Evolutionary conservation across 2,329 filamentous ascomycete genomes (phyloP), one percentile per base, ranked within the genome.

Genomic region (Botrytis medusae): DNA sequence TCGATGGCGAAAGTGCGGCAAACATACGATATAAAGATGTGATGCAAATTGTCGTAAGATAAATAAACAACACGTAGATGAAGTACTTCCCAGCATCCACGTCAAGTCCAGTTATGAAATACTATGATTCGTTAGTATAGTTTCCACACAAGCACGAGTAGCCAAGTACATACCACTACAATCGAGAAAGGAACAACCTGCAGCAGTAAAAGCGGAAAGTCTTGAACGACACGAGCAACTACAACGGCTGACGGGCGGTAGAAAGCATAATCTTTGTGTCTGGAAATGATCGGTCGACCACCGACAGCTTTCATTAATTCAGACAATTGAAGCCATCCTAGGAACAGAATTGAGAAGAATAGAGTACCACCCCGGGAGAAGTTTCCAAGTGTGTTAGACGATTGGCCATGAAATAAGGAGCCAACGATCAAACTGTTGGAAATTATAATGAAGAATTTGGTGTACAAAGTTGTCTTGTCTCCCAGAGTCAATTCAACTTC

Each of bases 401-500:
- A 83, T 79, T 90, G 85, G 20, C 89, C 92, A 78, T 94, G 93
- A 83, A 96, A 96, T 29, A 96, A 85, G 2, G 91, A 93, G 2
- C 92, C 91, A 71, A 95, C 90, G 75, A 97, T 93, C 16, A 97
- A 85, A 72, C 83, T 88, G 80, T 93, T 93, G 73, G 91, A 87
- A 73, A 95, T 82, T 78, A 94, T 92, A 80, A 94, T 93, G 82
- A 94, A 92, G 74, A 92, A 86, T 77, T 95, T 96, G 59, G 92
- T 95, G 81, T 90, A 91, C 1, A 96, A 85, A 0, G 92, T 91
- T 0, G 90, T 90, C 74, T 87, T 90, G 82, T 97, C 92, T 57
- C 93, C 93, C 79, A 88, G 87, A 42, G 94, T 88, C 44, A 97
- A 87, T 91, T 92, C 94, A 74, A 93, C 90, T 81, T 96, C 92